These are phyloP conservation scores for Cordyceps pruinosa DNA, from an alignment of 2,329 filamentous ascomycete species.

Conservation along the genomic window DNA sequence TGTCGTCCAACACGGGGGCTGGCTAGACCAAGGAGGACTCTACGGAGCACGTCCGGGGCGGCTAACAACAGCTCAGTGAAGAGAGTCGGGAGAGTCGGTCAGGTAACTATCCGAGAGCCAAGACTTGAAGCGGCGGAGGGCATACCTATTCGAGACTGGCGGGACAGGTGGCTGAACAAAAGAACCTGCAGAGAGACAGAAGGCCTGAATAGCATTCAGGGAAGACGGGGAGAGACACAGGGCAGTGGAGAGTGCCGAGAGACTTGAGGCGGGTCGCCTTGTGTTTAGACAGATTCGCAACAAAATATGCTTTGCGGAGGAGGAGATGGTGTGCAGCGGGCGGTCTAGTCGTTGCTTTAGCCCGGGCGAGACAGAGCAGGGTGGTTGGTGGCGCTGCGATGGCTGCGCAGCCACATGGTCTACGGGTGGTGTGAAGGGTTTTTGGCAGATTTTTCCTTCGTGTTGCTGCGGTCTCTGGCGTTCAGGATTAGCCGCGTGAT, in stretches of 20 bases:
- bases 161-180: conserved; percentile 16
- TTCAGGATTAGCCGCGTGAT: background rate
- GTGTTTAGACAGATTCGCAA: conserved; percentile 1
- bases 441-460: background rate
- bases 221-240: background rate
- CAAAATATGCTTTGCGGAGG: conserved; percentile 4
- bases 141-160: conserved; percentile 17
- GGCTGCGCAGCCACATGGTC: background rate
- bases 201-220: background rate
- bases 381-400: background rate
- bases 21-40: too few relatives aligned
- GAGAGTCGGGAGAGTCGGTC: background rate
- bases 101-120: conserved; percentile 13
- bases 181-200: conserved; percentile 11
- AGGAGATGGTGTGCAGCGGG: conserved; percentile 1
- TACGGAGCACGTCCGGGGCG: background rate
- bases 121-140: conserved; percentile 18
- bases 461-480: background rate
- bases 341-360: background rate
- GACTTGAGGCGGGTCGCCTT: background rate
- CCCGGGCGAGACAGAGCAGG: background rate
- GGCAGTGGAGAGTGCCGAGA: conserved; percentile 5
- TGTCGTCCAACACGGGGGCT: too few relatives aligned
- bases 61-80: background rate
- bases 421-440: background rate